Conservation (phyloP, 495 filamentous ascomycete species). For the Aspergillus haitiensis region DNA sequence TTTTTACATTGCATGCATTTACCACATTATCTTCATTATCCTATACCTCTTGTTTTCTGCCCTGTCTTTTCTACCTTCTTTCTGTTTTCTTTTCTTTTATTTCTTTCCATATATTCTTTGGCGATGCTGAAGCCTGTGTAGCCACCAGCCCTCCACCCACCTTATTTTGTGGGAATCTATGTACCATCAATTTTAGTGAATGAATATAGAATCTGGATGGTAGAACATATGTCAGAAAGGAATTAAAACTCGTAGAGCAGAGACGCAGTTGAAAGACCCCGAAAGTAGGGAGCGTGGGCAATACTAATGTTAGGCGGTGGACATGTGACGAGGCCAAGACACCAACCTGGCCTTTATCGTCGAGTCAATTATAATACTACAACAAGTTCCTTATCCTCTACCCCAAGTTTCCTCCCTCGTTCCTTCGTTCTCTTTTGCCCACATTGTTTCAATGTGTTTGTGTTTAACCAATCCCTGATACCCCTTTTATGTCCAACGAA, state of each 20-base stretch:
- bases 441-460: not conserved
- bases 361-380: not conserved
- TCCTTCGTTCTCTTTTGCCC: not conserved
- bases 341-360: constrained; percentile 35
- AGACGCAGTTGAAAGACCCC: not conserved
- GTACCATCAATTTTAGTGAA: not conserved
- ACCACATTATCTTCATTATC: constrained; percentile 8
- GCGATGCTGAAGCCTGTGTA: constrained; percentile 7
- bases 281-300: not conserved
- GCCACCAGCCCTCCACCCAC: not conserved
- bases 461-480: not conserved
- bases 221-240: too few relatives aligned
- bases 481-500: not conserved
- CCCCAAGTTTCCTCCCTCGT: constrained; percentile 3
- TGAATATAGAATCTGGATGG: too few relatives aligned
- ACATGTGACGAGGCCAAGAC: constrained; percentile 32
- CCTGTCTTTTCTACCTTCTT: constrained; percentile 11
- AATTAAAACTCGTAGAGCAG: too few relatives aligned
- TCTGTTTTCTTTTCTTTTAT: constrained; percentile 10
- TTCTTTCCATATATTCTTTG: not conserved
- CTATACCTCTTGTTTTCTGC: constrained; percentile 15
- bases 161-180: constrained; percentile 9
- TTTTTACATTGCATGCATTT: constrained; percentile 13
- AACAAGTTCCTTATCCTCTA: constrained; percentile 9
- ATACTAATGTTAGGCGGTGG: not conserved